Conservation (phyloP, 192 early-diverging fungal genomes). For the Oehlia diaphana region DNA sequence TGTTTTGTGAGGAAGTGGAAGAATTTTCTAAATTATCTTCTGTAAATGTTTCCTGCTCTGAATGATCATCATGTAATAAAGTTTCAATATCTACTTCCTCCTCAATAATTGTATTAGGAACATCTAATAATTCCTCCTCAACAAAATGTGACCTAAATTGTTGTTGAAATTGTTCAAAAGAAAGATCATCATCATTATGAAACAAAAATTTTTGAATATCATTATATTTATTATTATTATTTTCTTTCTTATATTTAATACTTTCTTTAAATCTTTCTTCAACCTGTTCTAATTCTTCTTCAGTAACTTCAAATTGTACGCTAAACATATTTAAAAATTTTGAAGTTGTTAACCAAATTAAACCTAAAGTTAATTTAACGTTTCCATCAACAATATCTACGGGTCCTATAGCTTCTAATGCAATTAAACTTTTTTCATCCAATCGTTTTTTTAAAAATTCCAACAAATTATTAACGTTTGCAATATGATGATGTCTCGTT, state of each 20-base stretch:
- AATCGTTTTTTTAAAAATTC: slow-evolving; percentile 5
- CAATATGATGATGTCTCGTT: slow-evolving; percentile 27
- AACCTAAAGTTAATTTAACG: slow-evolving; percentile 29
- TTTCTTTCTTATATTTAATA: not conserved
- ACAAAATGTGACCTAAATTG: not conserved
- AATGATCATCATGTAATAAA: not conserved
- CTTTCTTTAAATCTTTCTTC: slow-evolving; percentile 3
- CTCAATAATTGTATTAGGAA: not conserved
- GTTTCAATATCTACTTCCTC: not conserved
- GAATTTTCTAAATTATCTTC: not conserved
- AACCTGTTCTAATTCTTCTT: slow-evolving; percentile 1
- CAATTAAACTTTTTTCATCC: slow-evolving; percentile 21
- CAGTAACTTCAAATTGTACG: slow-evolving; percentile 8
- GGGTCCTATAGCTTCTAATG: slow-evolving; percentile 26
- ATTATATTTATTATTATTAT: not conserved
- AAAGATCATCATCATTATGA: not conserved
- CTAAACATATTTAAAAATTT: slow-evolving; percentile 11
- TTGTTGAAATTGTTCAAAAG: not conserved
- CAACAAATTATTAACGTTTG: slow-evolving; percentile 27
- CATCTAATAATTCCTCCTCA: not conserved
- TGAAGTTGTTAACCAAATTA: slow-evolving; percentile 24
- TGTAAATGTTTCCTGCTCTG: not conserved
- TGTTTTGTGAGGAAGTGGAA: not conserved
- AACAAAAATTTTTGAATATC: not conserved
- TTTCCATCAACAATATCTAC: slow-evolving; percentile 29